These are phyloP conservation scores for Chytriomyces hyalinus DNA, from an alignment of 192 early-diverging fungal species.

Conservation along the genomic window DNA sequence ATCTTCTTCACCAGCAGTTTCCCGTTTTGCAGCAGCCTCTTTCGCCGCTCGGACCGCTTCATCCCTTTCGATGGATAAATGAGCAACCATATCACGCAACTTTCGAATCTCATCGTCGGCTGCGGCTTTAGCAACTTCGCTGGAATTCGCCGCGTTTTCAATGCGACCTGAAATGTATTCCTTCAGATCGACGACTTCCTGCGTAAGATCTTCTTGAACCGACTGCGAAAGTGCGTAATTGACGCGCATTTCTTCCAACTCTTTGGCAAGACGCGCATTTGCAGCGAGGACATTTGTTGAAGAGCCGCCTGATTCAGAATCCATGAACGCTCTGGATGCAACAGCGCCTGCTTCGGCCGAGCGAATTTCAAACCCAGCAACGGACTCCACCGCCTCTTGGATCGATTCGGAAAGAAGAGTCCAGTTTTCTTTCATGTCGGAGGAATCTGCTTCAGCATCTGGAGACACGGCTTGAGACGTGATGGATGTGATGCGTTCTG, in stretches of 20 bases:
- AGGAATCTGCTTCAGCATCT: neutral
- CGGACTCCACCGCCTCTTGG: slow-evolving; percentile 10
- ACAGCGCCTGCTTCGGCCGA: neutral
- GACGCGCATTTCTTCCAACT: slow-evolving; percentile 14
- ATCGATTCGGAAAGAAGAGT: slow-evolving; percentile 29
- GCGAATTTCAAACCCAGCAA: neutral
- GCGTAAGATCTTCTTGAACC: slow-evolving; percentile 7
- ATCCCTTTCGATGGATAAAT: slow-evolving; percentile 23
- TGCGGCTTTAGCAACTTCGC: neutral
- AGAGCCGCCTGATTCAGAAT: slow-evolving; percentile 3
- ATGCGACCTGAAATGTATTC: slow-evolving; percentile 23
- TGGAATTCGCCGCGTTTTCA: slow-evolving; percentile 26
- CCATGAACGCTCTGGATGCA: too few relatives aligned
- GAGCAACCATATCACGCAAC: slow-evolving; percentile 22
- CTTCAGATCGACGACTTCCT: slow-evolving; percentile 39
- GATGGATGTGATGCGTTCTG: slow-evolving; percentile 10
- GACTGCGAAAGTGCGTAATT: slow-evolving; percentile 9
- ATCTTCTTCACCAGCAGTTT: slow-evolving; percentile 40
- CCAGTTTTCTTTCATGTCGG: slow-evolving; percentile 21
- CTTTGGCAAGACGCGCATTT: slow-evolving; percentile 3
- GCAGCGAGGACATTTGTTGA: slow-evolving; percentile 8
- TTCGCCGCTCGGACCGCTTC: slow-evolving; percentile 14
- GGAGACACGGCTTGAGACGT: slow-evolving; percentile 3
- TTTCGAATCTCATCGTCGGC: slow-evolving; percentile 13
- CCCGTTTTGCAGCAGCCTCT: slow-evolving; percentile 13